phyloP scores from a whole-genome alignment of 2,329 filamentous ascomycete species.

The Epichloe sp. region DNA sequence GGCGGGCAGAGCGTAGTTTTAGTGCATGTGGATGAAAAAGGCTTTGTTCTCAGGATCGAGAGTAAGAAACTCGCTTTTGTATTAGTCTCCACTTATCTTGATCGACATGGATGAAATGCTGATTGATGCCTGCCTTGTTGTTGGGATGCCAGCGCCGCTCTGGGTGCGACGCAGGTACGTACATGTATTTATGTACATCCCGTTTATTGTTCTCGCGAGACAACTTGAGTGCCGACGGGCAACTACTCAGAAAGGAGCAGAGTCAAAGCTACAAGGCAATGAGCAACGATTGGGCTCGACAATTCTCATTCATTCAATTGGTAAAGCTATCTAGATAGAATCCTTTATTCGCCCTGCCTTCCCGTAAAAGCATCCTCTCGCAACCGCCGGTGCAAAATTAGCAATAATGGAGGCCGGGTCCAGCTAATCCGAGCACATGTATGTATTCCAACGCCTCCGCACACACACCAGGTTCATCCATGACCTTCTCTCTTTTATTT shows the following conservation, averaged over 20 bases:
- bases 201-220: too few relatives aligned
- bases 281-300: background rate
- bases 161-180: too few relatives aligned
- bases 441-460: background rate
- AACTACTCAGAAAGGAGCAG: too few relatives aligned
- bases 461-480: constrained; percentile 2
- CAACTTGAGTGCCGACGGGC: too few relatives aligned
- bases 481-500: constrained; percentile 9
- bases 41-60: too few relatives aligned
- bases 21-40: too few relatives aligned
- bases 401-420: background rate
- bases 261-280: too few relatives aligned
- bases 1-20: background rate
- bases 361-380: background rate
- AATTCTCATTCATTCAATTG: constrained; percentile 1
- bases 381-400: background rate
- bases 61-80: background rate
- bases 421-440: background rate
- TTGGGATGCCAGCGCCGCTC: background rate
- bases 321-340: constrained; percentile 4
- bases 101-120: background rate
- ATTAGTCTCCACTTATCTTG: background rate
- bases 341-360: background rate
- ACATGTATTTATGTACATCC: too few relatives aligned
- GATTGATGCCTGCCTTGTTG: constrained; percentile 13